Conservation (phyloP, 2,329 filamentous ascomycete genomes). For the Aspergillus niger region DNA sequence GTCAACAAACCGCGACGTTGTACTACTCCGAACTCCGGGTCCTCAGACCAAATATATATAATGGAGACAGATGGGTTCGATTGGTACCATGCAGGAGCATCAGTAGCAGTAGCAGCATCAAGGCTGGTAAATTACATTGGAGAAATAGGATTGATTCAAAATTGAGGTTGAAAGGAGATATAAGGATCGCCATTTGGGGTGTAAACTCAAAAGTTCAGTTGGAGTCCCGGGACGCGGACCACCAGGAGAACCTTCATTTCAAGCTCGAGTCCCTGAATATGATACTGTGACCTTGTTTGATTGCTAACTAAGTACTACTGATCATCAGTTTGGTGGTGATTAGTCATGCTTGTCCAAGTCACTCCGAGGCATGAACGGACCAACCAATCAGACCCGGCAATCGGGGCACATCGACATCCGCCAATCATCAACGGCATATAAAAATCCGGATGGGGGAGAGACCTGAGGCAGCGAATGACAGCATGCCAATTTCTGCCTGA, state of each 20-base stretch:
- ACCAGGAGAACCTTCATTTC: not conserved
- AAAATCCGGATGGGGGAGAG: slow-evolving; percentile 20
- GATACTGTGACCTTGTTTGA: not conserved
- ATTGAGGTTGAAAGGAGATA: not conserved
- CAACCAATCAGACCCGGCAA: slow-evolving; percentile 15
- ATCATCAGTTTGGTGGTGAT: not conserved
- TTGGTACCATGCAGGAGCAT: not conserved
- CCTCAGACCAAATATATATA: not conserved
- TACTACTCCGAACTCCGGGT: not conserved
- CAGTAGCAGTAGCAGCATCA: too few relatives aligned
- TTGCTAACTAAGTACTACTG: not conserved
- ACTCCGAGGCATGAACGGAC: not conserved
- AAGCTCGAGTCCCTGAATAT: not conserved
- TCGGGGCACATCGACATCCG: not conserved
- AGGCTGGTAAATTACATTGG: too few relatives aligned
- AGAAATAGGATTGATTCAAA: not conserved
- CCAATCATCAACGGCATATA: slow-evolving; percentile 32
- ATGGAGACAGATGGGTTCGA: not conserved
- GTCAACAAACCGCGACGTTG: not conserved
- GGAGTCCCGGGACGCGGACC: not conserved
- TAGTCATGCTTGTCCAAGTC: not conserved
- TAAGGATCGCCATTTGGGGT: not conserved
- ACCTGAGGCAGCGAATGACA: not conserved
- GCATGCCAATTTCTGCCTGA: slow-evolving; percentile 25
- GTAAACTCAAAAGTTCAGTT: not conserved